These are phyloP conservation scores for Cystobasidiaceae sp. DNA, from an alignment of 1,284 basidiomycete species.

Conservation along the genomic window DNA sequence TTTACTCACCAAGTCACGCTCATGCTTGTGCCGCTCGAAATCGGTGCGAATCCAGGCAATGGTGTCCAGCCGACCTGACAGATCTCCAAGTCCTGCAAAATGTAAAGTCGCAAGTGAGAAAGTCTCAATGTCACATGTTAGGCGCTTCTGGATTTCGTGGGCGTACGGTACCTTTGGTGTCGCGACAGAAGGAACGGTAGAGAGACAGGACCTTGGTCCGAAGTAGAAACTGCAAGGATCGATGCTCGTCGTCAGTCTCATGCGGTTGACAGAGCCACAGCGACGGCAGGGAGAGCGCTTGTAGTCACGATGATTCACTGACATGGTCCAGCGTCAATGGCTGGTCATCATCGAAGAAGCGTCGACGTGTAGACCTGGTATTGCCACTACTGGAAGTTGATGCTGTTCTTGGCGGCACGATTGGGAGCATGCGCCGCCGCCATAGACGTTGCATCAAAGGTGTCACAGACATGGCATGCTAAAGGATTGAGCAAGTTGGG, in stretches of 20 bases:
- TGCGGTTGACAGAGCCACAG: background rate
- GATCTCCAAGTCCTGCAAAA: slow-evolving; percentile 7
- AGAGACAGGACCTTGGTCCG: slow-evolving; percentile 19
- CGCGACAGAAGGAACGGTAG: slow-evolving; percentile 26
- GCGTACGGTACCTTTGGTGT: slow-evolving; percentile 11
- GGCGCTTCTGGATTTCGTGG: background rate
- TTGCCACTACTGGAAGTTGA: too few relatives aligned
- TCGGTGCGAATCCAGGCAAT: slow-evolving; percentile 23
- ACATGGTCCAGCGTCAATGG: slow-evolving; percentile 24
- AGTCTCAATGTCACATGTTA: too few relatives aligned
- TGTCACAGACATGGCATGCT: too few relatives aligned
- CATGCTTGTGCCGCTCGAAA: slow-evolving; percentile 23
- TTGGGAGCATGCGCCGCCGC: too few relatives aligned
- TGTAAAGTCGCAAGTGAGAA: background rate
- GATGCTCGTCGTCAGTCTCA: too few relatives aligned
- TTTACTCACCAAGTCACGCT: slow-evolving; percentile 11
- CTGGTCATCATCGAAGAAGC: background rate
- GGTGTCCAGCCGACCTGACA: slow-evolving; percentile 12
- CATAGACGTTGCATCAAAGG: too few relatives aligned
- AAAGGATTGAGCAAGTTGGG: too few relatives aligned
- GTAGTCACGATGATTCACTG: background rate
- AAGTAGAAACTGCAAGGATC: slow-evolving; percentile 20
- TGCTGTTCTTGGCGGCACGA: background rate
- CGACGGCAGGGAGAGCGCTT: background rate
- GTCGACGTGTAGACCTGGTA: too few relatives aligned